Evolutionary conservation across 257 asterid species (phyloP), one percentile per base, ranked within the genome.

Genomic region (Plantago elongata): DNA sequence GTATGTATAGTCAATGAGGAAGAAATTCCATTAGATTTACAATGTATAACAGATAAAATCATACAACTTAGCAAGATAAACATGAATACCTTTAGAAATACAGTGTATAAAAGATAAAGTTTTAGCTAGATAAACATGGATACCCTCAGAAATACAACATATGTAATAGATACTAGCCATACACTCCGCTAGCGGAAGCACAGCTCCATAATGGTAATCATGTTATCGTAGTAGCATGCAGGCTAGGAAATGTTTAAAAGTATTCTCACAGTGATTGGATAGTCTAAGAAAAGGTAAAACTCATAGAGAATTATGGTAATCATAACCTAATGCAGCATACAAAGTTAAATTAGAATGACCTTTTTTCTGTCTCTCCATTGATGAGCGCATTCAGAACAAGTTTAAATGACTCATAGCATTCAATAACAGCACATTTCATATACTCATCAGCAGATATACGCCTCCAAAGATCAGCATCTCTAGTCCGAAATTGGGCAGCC

Each of bases 381-480:
- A 89, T 83, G 84, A 89, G 73, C 63, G 88, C 77, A 72, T 82
- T 80, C 69, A 92, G 75, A 62, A 92, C 79, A 56, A 75, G 86
- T 76, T 92, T 92, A 79, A 92, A 86, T 60, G 96, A 92, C 60
- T 89, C 96, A 47, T 89, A 92, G 77, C 99, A 89, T 73, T 92
- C 99, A 54, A 87, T 72, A 11, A 89, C 95, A 56, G 96, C 91
- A 65, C 99, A 86, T 78, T 92, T 87, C 96, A 89, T 81, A 45
- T 86, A 92, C 44, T 92, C 95, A 75, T 92, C 99, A 3, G 85
- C 83, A 72, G 94, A 83, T 63, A 92, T 84, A 57, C 93, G 87
- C 79, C 63, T 89, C 99, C 99, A 92, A 57, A 92, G 96, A 72
- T 86, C 96, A 63, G 89, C 94, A 71, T 92, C 97, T 73, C 80